phyloP scores from a whole-genome alignment of 192 early-diverging fungal genomes.

The Backusella mclennaniae region DNA sequence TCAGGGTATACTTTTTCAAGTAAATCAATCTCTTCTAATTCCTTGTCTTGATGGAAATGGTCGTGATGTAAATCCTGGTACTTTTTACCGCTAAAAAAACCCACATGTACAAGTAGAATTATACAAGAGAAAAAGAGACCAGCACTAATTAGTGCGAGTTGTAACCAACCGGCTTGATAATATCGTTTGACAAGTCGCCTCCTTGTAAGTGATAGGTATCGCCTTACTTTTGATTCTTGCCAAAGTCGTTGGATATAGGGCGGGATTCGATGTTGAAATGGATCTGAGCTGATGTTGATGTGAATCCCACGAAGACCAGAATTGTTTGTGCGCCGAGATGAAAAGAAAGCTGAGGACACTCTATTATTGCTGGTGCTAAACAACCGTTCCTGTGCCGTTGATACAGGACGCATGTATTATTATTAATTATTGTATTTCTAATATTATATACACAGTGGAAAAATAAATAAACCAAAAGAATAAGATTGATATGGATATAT shows the following conservation, averaged over 20 bases:
- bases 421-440: neutral
- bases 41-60: neutral
- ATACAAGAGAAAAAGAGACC: slow-evolving; percentile 18
- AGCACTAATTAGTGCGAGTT: neutral
- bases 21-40: slow-evolving; percentile 31
- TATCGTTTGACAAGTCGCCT: slow-evolving; percentile 15
- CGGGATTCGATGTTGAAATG: slow-evolving; percentile 38
- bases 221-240: slow-evolving; percentile 31
- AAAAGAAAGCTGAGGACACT: neutral
- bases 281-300: slow-evolving; percentile 42
- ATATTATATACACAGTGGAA: neutral
- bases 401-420: neutral
- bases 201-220: neutral
- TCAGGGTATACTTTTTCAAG: slow-evolving; percentile 44
- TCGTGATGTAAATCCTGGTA: slow-evolving; percentile 34
- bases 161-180: slow-evolving; percentile 1
- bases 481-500: neutral
- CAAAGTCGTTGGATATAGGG: slow-evolving; percentile 34
- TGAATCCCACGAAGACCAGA: slow-evolving; percentile 27
- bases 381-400: neutral
- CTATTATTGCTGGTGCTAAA: neutral
- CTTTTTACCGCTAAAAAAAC: slow-evolving; percentile 35
- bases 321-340: neutral
- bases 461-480: neutral
- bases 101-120: slow-evolving; percentile 30